These are phyloP conservation scores for Claviceps sp. DNA, from an alignment of 2,329 filamentous ascomycete species.

Conservation along the genomic window DNA sequence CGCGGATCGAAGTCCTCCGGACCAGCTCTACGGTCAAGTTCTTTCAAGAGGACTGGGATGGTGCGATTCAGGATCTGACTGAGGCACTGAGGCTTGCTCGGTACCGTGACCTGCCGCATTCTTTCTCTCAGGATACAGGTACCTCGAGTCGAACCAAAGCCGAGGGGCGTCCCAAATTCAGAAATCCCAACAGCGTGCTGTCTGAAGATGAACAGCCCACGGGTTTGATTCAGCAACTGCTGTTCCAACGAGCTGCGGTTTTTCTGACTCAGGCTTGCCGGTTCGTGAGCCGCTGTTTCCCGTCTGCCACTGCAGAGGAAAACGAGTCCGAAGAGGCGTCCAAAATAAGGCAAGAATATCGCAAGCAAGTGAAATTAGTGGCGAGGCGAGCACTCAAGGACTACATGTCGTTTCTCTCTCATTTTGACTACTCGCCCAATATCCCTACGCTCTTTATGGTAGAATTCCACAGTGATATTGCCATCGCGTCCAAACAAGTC, in stretches of 20 bases:
- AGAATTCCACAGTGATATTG: constrained; percentile 43
- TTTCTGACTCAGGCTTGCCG: constrained; percentile 61
- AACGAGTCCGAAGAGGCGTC: not conserved
- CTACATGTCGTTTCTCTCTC: constrained; percentile 56
- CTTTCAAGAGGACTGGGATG: constrained; percentile 61
- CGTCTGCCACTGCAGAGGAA: not conserved
- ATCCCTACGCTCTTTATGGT: constrained; percentile 30
- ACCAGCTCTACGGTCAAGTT: constrained; percentile 62
- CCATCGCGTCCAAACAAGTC: constrained; percentile 14
- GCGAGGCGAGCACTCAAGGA: constrained; percentile 67
- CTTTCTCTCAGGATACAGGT: not conserved
- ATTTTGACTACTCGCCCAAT: constrained; percentile 68
- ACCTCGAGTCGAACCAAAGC: not conserved
- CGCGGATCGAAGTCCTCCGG: constrained; percentile 52
- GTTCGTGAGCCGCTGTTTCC: constrained; percentile 44
- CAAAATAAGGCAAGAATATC: constrained; percentile 16
- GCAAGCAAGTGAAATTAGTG: constrained; percentile 57
- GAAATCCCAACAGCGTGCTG: constrained; percentile 16
- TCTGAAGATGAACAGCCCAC: constrained; percentile 46
- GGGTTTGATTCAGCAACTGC: constrained; percentile 59
- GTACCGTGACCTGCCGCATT: constrained; percentile 13
- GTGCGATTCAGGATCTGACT: constrained; percentile 58
- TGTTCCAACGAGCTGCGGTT: constrained; percentile 62
- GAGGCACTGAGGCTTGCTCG: constrained; percentile 45
- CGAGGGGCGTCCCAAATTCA: not conserved